Evolutionary conservation across 2,329 filamentous ascomycete species (phyloP).

Genomic region (Cercospora zeae-maydis): DNA sequence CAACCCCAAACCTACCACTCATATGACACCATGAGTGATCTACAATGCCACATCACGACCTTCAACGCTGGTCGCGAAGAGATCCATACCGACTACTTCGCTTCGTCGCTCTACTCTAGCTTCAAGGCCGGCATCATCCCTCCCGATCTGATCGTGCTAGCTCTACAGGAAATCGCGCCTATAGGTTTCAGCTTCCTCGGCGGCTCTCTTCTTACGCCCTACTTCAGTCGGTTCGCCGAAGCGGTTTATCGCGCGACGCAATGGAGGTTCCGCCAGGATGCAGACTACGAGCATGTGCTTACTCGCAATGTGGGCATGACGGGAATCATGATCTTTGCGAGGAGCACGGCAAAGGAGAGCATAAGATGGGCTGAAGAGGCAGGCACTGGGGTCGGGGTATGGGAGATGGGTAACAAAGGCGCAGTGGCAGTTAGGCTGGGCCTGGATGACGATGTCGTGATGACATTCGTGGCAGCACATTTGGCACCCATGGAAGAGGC

Average conservation of each 20-base stretch:
- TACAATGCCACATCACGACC: slow-evolving; percentile 75
- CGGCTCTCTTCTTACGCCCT: slow-evolving; percentile 71
- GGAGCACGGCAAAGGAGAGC: slow-evolving; percentile 54
- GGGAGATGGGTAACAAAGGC: slow-evolving; percentile 93
- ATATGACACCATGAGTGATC: slow-evolving; percentile 35
- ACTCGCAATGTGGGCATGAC: slow-evolving; percentile 83
- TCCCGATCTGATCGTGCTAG: slow-evolving; percentile 64
- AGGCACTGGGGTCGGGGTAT: slow-evolving; percentile 77
- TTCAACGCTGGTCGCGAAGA: slow-evolving; percentile 80
- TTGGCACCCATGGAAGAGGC: slow-evolving; percentile 83
- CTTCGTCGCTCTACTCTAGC: slow-evolving; percentile 53
- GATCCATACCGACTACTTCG: slow-evolving; percentile 68
- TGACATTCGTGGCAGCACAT: slow-evolving; percentile 87
- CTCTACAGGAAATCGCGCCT: slow-evolving; percentile 84
- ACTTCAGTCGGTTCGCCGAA: slow-evolving; percentile 67
- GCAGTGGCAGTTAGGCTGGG: slow-evolving; percentile 74
- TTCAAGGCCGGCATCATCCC: slow-evolving; percentile 48
- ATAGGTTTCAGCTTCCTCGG: slow-evolving; percentile 82
- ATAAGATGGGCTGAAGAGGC: slow-evolving; percentile 69
- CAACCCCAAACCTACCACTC: background rate
- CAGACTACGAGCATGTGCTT: slow-evolving; percentile 65
- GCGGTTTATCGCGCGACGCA: slow-evolving; percentile 51
- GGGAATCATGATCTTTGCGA: slow-evolving; percentile 78
- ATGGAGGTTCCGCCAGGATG: slow-evolving; percentile 58
- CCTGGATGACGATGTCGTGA: slow-evolving; percentile 52